phyloP scores from a whole-genome alignment of 345 rosid genomes.

The Aethionema arabicum region DNA sequence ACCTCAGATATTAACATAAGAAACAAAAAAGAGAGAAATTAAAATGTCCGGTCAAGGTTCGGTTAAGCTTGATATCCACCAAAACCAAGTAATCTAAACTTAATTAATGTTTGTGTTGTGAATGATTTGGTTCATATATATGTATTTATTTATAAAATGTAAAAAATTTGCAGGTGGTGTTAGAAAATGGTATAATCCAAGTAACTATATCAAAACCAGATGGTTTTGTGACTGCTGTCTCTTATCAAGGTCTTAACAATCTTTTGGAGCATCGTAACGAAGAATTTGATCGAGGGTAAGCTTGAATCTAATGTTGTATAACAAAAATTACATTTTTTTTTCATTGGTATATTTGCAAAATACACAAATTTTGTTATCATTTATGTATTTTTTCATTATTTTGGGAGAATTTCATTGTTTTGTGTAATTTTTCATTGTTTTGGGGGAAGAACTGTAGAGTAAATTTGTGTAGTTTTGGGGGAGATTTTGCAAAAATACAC shows the following conservation, averaged over 20 bases:
- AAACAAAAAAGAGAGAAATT: constrained; percentile 1
- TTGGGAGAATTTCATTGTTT: no score
- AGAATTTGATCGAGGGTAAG: constrained; percentile 67
- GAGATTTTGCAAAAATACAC: no score
- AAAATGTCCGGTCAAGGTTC: constrained; percentile 30
- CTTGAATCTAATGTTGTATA: no score
- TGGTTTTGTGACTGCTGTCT: constrained; percentile 72
- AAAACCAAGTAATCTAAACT: constrained; percentile 21
- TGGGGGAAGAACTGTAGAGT: no score
- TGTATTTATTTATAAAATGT: background rate
- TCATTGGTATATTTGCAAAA: no score
- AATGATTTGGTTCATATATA: constrained; percentile 1
- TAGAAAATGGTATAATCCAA: constrained; percentile 70
- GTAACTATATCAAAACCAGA: constrained; percentile 74
- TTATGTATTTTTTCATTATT: no score
- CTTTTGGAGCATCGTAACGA: constrained; percentile 72
- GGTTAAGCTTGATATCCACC: constrained; percentile 26
- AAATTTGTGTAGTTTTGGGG: no score
- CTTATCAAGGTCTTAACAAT: constrained; percentile 62
- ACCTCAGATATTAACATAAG: background rate
- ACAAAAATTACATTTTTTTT: no score
- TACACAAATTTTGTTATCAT: no score
- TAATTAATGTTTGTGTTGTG: no score
- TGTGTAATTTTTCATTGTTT: no score
- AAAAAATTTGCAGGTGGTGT: constrained; percentile 54